Evolutionary conservation across 352 stramenopile genomes (phyloP).

Genomic region (Phytopythium ostracodes): DNA sequence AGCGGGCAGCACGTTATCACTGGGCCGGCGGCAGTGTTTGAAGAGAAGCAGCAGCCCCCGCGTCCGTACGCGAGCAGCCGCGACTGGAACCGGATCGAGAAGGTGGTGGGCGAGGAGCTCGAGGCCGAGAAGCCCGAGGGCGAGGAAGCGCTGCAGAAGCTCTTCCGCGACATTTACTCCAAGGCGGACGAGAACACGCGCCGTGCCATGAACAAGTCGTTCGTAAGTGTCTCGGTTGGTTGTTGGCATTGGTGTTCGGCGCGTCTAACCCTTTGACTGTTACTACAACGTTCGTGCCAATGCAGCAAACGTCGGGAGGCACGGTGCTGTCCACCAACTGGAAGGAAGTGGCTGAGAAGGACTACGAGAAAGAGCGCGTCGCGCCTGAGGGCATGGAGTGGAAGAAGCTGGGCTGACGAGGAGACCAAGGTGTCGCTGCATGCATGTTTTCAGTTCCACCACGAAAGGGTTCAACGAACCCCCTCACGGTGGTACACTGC

Average conservation of each 20-base stretch:
- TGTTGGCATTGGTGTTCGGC: background rate
- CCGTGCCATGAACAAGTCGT: slow-evolving; percentile 93
- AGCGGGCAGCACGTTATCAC: slow-evolving; percentile 41
- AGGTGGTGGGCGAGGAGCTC: slow-evolving; percentile 71
- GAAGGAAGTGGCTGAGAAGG: slow-evolving; percentile 86
- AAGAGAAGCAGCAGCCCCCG: slow-evolving; percentile 47
- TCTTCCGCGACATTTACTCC: slow-evolving; percentile 92
- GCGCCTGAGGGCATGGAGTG: slow-evolving; percentile 89
- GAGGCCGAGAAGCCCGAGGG: slow-evolving; percentile 88
- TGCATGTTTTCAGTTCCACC: background rate
- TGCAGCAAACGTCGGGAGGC: slow-evolving; percentile 89
- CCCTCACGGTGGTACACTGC: no score
- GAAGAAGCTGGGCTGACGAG: slow-evolving; percentile 74
- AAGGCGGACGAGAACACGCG: slow-evolving; percentile 89
- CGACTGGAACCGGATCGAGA: slow-evolving; percentile 89
- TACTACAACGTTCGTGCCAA: background rate
- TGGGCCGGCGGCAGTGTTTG: slow-evolving; percentile 51
- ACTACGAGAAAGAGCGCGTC: slow-evolving; percentile 88
- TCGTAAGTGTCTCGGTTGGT: slow-evolving; percentile 40
- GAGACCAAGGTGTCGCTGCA: background rate
- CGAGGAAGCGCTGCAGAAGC: slow-evolving; percentile 89
- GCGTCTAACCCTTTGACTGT: slow-evolving; percentile 1
- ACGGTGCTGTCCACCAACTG: slow-evolving; percentile 92
- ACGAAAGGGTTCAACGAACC: background rate
- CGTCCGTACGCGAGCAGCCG: slow-evolving; percentile 79